These are phyloP conservation scores for Serendipita vermifera DNA, from an alignment of 768 basidiomycete species.

Conservation along the genomic window DNA sequence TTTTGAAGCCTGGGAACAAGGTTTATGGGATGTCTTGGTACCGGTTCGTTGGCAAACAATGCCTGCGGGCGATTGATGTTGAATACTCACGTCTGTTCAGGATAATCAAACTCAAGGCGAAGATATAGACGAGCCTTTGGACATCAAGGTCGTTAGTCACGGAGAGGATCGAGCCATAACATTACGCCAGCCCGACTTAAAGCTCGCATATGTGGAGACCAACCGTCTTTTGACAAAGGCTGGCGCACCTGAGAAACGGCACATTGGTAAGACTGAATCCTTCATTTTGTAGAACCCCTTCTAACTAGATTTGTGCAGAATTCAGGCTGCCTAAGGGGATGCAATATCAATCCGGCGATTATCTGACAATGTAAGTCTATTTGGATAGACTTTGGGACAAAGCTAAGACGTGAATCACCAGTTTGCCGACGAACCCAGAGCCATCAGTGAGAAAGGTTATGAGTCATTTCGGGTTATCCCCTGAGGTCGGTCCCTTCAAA, in stretches of 20 bases:
- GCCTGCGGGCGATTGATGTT: neutral
- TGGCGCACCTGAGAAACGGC: constrained; percentile 9
- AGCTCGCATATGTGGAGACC: neutral
- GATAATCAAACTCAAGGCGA: neutral
- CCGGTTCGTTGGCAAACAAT: constrained; percentile 9
- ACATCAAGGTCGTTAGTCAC: neutral
- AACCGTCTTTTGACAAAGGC: constrained; percentile 8
- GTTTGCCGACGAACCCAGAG: constrained; percentile 9
- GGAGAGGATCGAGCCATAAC: constrained; percentile 3
- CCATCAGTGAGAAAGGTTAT: constrained; percentile 6
- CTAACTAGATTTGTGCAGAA: neutral
- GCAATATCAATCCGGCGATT: constrained; percentile 12
- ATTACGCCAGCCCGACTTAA: constrained; percentile 11
- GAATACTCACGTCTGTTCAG: neutral
- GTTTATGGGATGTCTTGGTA: constrained; percentile 11
- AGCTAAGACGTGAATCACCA: too few species aligned
- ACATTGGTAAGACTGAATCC: neutral
- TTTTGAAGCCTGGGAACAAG: constrained; percentile 17
- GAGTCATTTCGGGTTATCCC: neutral
- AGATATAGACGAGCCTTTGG: neutral
- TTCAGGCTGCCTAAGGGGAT: constrained; percentile 12
- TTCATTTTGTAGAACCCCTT: neutral
- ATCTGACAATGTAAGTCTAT: constrained; percentile 31
- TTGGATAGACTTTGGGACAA: too few species aligned
- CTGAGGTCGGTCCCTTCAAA: neutral